phyloP scores from a whole-genome alignment of 2,329 filamentous ascomycete genomes.

The Botrytis aclada region DNA sequence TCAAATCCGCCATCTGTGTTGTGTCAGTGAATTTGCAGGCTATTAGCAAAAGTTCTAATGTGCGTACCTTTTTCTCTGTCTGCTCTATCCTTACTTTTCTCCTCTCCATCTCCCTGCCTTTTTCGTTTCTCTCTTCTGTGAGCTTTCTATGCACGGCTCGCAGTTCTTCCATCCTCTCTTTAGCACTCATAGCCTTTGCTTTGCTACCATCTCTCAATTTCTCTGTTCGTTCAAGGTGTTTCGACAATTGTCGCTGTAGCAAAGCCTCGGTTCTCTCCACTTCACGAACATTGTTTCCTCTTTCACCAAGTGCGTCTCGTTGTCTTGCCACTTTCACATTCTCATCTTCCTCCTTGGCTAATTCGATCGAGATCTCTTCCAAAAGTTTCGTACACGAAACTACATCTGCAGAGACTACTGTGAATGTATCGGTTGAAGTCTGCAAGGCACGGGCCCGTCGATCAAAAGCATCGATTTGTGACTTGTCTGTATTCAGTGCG shows the following conservation, averaged over 20 bases:
- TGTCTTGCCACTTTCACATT: conserved; percentile 75
- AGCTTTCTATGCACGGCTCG: conserved; percentile 74
- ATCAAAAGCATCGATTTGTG: conserved; percentile 83
- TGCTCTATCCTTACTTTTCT: conserved; percentile 92
- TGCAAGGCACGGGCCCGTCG: conserved; percentile 84
- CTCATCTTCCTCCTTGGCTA: conserved; percentile 90
- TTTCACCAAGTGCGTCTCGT: conserved; percentile 80
- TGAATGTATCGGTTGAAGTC: conserved; percentile 87
- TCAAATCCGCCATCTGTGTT: conserved; percentile 87
- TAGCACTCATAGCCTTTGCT: conserved; percentile 76
- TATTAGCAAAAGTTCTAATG: neutral
- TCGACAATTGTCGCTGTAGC: conserved; percentile 76
- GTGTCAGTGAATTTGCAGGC: conserved; percentile 12
- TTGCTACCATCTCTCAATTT: conserved; percentile 76
- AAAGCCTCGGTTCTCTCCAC: conserved; percentile 85
- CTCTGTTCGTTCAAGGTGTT: conserved; percentile 84
- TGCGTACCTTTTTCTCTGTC: conserved; percentile 90
- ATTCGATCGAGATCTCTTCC: conserved; percentile 79
- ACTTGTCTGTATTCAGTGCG: conserved; percentile 72
- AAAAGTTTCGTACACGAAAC: conserved; percentile 84
- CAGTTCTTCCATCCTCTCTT: conserved; percentile 87
- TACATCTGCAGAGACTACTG: conserved; percentile 79
- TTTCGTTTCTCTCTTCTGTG: conserved; percentile 80
- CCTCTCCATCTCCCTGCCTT: conserved; percentile 88
- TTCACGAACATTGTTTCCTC: conserved; percentile 84